Evolutionary conservation across 176 grass and related monocot genomes (phyloP).

Genomic region (Elymus sibiricus): DNA sequence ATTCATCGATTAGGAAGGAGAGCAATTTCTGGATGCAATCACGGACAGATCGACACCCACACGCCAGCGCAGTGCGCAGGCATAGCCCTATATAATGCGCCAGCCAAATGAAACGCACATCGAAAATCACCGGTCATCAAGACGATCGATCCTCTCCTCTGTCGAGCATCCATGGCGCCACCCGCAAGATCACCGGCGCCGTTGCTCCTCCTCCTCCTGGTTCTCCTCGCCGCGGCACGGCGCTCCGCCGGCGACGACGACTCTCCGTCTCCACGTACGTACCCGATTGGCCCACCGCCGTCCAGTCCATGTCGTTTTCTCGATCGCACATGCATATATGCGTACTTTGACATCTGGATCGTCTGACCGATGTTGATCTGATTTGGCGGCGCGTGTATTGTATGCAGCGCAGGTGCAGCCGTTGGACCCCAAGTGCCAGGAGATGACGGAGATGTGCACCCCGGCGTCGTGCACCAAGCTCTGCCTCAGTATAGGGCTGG

Average conservation of each 20-base stretch:
- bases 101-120: not conserved
- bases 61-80: not conserved
- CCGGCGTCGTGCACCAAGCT: not conserved
- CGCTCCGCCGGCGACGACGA: not conserved
- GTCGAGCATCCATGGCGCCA: not conserved
- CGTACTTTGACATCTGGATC: no score
- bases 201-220: not conserved
- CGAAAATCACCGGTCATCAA: not conserved
- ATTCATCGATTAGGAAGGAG: not conserved
- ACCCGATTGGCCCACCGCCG: not conserved
- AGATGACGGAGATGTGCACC: not conserved
- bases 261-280: not conserved
- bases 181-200: not conserved
- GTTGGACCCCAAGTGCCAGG: slow-evolving; percentile 2
- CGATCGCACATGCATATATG: no score
- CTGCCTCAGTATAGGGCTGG: not conserved
- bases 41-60: not conserved
- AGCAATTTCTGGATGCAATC: not conserved
- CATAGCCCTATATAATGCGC: not conserved
- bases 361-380: not conserved
- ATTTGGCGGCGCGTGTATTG: not conserved
- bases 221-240: not conserved
- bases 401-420: not conserved
- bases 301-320: not conserved
- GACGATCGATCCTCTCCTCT: not conserved